Evolutionary conservation across 176 grass and related monocot species (phyloP), one percentile per base, ranked within the genome.

Genomic region (Dendrocalamus sinicus): DNA sequence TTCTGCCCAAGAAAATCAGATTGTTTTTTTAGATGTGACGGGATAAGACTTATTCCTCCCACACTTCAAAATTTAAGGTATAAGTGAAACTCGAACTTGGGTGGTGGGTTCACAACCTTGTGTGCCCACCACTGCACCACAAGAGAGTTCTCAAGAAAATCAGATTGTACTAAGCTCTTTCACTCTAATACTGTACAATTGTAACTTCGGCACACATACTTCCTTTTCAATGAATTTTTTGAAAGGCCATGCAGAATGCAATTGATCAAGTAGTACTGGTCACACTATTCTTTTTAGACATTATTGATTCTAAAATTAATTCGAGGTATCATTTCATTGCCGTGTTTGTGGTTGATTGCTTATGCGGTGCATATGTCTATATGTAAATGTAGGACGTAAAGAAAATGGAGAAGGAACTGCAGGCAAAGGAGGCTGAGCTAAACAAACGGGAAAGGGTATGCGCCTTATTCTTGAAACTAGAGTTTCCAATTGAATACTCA

Each of bases 361-460:
- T 76, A 76, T 89, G 32, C 6, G 3, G 6, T 68, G 13, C 11
- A 32, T 81, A 64, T 91, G 9, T 50, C 63, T 67, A 10, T 73
- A 50, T 66, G 8, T 85, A 70, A 59, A 66, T 88, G 30, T 69
- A 95, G 93, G 96, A 92, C 61, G 1, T 85, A 20, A 98, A 83
- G 79, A 92, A 72, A 79, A 98, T 77, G 82, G 96, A 98, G 86
- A 98, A 72, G 86, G 93, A 98, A 84, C 88, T 98, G 43, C 90
- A 94, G 77, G 85, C 92, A 40, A 95, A 86, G 78, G 96, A 94
- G 79, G 93, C 90, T 88, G 93, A 96, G 82, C 92, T 98, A 76
- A 95, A 92, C 76, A 95, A 92, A 85, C 93, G 92, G 83, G 96
- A 98, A 86, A 94, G 84, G 76, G 96, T 95, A 92, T 43, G 81